A percentile compares a stretch with the other conserved stretches of the same genome.
Conservation (phyloP, 257 asterid genomes). For the Nicotiana paniculata region DNA sequence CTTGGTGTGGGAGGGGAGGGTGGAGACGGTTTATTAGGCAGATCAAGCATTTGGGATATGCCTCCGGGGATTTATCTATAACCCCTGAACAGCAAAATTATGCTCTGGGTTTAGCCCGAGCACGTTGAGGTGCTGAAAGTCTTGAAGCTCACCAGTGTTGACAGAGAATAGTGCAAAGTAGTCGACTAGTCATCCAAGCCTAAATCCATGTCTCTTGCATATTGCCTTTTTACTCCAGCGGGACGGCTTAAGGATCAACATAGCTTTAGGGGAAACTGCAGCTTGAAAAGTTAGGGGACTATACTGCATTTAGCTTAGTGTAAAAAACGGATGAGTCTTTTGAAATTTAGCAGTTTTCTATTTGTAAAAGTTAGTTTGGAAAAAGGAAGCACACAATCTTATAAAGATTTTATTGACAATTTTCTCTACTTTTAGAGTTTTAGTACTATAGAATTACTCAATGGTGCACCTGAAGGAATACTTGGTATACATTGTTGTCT, state of each 20-base stretch:
- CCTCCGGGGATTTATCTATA: neutral
- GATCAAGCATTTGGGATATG: neutral
- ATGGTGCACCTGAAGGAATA: neutral
- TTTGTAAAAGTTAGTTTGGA: neutral
- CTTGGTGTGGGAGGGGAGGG: neutral
- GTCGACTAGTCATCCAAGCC: neutral
- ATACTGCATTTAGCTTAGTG: neutral
- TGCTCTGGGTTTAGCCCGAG: neutral
- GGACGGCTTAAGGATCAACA: too few relatives aligned
- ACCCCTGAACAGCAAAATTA: neutral
- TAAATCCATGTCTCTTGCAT: neutral
- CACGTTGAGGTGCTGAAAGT: neutral
- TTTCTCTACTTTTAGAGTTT: neutral
- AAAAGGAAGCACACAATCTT: neutral
- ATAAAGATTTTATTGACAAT: neutral
- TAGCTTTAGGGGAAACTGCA: neutral
- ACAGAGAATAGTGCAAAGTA: neutral
- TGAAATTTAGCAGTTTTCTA: neutral
- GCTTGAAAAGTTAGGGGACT: neutral
- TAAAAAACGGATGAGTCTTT: neutral
- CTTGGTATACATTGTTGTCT: neutral
- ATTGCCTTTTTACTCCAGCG: neutral
- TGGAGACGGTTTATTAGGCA: neutral
- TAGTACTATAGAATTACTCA: neutral
- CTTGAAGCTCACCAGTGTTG: neutral